These are phyloP conservation scores for Xylaria digitata DNA, from an alignment of 2,329 filamentous ascomycete genomes.

Conservation along the genomic window DNA sequence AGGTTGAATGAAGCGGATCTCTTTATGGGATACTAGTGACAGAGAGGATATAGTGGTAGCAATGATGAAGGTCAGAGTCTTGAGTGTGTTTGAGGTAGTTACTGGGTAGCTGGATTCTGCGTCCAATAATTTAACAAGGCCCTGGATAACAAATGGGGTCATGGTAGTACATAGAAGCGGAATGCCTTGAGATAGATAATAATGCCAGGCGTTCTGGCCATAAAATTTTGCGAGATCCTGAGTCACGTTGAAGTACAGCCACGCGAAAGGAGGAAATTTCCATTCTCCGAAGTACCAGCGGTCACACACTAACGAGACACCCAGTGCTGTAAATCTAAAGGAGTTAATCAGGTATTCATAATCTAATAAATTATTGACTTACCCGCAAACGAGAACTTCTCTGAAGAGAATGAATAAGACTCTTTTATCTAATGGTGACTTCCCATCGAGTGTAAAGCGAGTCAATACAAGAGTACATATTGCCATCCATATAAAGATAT, in stretches of 20 bases:
- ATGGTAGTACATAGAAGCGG: slow-evolving; percentile 87
- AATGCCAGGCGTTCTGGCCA: slow-evolving; percentile 88
- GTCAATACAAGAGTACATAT: slow-evolving; percentile 67
- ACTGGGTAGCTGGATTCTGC: slow-evolving; percentile 51
- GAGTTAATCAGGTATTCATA: slow-evolving; percentile 25
- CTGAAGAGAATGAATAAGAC: slow-evolving; percentile 65
- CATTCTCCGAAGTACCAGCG: slow-evolving; percentile 83
- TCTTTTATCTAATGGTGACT: slow-evolving; percentile 57
- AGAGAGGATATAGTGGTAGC: slow-evolving; percentile 71
- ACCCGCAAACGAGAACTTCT: slow-evolving; percentile 73
- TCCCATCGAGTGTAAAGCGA: slow-evolving; percentile 54
- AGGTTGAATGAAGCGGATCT: slow-evolving; percentile 96
- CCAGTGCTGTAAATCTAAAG: slow-evolving; percentile 64
- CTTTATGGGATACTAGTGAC: slow-evolving; percentile 90
- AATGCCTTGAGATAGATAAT: slow-evolving; percentile 90
- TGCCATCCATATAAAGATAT: slow-evolving; percentile 83
- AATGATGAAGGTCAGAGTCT: slow-evolving; percentile 68
- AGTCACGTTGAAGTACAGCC: slow-evolving; percentile 89
- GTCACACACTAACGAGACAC: slow-evolving; percentile 75
- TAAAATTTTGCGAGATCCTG: slow-evolving; percentile 93
- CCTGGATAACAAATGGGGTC: slow-evolving; percentile 78
- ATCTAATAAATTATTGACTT: slow-evolving; percentile 40
- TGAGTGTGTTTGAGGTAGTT: slow-evolving; percentile 57
- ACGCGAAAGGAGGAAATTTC: slow-evolving; percentile 89
- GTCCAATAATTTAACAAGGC: slow-evolving; percentile 66